Evolutionary conservation across 495 filamentous ascomycete species (phyloP).

Genomic region (Hyaloscypha finlandica): DNA sequence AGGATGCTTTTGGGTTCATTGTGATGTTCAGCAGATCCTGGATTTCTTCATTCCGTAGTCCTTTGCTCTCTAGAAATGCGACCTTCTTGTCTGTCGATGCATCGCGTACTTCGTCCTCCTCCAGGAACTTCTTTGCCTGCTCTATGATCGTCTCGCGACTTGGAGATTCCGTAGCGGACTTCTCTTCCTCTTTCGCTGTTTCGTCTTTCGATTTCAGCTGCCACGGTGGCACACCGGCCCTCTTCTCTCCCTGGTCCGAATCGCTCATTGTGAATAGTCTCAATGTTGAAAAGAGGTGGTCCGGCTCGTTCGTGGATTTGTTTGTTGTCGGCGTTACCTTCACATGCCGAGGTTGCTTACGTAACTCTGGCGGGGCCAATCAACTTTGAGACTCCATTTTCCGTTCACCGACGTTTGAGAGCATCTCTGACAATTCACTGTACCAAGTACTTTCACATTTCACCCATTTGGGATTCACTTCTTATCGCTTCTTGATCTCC

Average conservation of each 20-base stretch:
- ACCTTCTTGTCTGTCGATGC: constrained; percentile 72
- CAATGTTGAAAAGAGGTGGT: background rate
- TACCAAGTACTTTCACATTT: background rate
- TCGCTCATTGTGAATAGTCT: constrained; percentile 27
- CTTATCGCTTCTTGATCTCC: background rate
- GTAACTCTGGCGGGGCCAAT: constrained; percentile 15
- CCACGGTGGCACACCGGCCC: constrained; percentile 27
- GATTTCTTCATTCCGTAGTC: constrained; percentile 67
- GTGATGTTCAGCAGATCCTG: constrained; percentile 58
- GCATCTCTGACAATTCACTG: background rate
- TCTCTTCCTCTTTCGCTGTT: constrained; percentile 3
- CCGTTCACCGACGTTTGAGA: constrained; percentile 12
- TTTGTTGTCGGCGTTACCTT: constrained; percentile 20
- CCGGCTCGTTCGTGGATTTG: constrained; percentile 9
- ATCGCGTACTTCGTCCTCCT: constrained; percentile 72
- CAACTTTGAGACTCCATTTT: background rate
- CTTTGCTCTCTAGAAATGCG: constrained; percentile 79
- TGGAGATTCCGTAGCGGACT: constrained; percentile 22
- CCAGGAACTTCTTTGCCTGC: constrained; percentile 76
- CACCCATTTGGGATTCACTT: background rate
- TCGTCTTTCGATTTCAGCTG: constrained; percentile 21
- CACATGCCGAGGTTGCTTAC: constrained; percentile 24
- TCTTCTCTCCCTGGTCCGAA: constrained; percentile 27
- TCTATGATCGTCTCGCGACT: constrained; percentile 52
- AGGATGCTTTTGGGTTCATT: constrained; percentile 28